Evolutionary conservation across 2,329 filamentous ascomycete species (phyloP).

Genomic region (Cryphonectria parasitica): DNA sequence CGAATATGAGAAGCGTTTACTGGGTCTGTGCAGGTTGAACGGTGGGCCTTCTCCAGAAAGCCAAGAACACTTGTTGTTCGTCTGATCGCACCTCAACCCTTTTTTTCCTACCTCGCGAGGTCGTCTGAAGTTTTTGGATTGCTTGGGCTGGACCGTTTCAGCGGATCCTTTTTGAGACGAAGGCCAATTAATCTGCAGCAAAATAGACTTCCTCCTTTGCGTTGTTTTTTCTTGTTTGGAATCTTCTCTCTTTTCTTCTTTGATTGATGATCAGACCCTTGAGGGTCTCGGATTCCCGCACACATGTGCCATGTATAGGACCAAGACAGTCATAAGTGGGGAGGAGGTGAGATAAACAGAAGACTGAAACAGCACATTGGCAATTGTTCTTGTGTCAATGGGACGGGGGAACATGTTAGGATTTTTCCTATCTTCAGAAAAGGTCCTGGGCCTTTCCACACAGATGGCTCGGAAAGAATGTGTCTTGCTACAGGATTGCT

Average conservation of each 20-base stretch:
- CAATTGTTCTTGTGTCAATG: not conserved
- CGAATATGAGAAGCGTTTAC: not conserved
- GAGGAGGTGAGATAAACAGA: not conserved
- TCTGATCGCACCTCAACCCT: not conserved
- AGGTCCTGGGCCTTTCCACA: not conserved
- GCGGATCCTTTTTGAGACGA: not conserved
- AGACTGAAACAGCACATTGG: no score
- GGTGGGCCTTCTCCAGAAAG: not conserved
- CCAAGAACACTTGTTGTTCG: conserved; percentile 1
- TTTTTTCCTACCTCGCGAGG: not conserved
- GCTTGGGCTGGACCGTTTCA: not conserved
- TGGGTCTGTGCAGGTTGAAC: not conserved
- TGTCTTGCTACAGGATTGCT: not conserved
- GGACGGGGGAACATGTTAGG: not conserved
- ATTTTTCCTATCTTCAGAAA: not conserved
- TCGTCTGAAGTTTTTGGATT: not conserved
- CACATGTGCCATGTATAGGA: not conserved
- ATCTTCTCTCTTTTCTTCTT: not conserved
- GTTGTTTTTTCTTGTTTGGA: not conserved
- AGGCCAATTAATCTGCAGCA: not conserved
- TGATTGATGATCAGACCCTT: not conserved
- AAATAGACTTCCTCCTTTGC: not conserved
- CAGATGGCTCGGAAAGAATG: no score
- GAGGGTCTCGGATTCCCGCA: not conserved
- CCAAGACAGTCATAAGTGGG: not conserved